Conservation (phyloP, 2,329 filamentous ascomycete genomes). For the Dothistroma pini region DNA sequence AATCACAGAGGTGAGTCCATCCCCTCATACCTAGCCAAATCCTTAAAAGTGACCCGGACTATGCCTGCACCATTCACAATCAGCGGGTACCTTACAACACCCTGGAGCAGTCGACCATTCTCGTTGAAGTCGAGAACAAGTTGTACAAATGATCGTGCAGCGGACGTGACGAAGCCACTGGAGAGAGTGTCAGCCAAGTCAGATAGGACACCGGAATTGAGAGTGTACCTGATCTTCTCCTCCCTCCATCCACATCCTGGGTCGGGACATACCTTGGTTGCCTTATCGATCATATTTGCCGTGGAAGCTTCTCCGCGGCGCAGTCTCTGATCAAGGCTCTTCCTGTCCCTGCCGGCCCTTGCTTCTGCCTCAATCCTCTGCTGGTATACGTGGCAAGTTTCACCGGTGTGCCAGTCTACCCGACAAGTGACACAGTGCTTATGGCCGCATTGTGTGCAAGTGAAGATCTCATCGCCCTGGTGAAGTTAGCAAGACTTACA, state of each 20-base stretch:
- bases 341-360: background rate
- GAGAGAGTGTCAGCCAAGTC: background rate
- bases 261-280: background rate
- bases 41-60: no score
- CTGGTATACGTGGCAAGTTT: background rate
- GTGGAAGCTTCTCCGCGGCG: background rate
- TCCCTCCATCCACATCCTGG: background rate
- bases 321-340: background rate
- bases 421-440: background rate
- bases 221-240: background rate
- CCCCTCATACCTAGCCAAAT: no score
- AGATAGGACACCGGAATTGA: background rate
- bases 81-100: no score
- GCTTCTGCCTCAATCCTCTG: background rate
- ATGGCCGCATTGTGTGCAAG: background rate
- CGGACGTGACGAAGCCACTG: background rate
- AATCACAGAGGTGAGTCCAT: no score
- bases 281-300: background rate
- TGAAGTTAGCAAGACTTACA: background rate
- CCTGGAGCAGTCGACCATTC: no score
- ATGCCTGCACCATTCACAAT: no score
- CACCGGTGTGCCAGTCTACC: background rate
- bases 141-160: background rate
- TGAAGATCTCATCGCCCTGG: background rate
- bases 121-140: no score